Base-by-base conservation (phyloP, 148 eudicot species). In the Amaranthus cruentus region DNA sequence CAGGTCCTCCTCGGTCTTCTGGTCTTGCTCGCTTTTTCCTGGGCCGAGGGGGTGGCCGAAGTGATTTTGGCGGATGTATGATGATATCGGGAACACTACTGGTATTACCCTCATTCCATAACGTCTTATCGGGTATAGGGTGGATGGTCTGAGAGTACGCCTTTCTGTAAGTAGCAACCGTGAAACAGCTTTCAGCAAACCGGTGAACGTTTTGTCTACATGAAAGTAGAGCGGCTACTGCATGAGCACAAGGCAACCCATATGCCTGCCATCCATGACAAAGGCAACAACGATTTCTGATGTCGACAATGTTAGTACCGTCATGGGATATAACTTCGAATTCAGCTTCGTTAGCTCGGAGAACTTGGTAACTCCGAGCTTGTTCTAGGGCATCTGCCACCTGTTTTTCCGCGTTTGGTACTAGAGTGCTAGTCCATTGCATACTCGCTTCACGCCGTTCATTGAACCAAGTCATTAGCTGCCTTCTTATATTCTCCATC, bases 191-290 rank as follows among this genome's bases (percentile, higher is more conserved):
- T 82, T 90, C 96, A 7, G 92, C 71, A 70, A 87, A 90, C 53
- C 88, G 79, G 68, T 87, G 88, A 57, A 87, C 92, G 55, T 85
- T 90, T 76, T 88, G 96, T 73, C 92, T 81, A 55, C 96, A 90
- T 9, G 89, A 90, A 59, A 87, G 84, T 28, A 90, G 83, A 28
- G 92, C 96, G 0, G 92, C 89, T 47, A 85, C 92, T 14, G 96
- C 90, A 75, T 90, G 90, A 59, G 96, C 80, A 73, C 96, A 90
- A 0, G 96, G 92, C 68, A 90, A 72, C 28, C 96, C 92, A 52
- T 85, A 75, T 9, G 85, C 74, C 70, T 90, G 92, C 96, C 92
- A 90, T 63, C 89, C 84, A 6, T 86, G 80, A 77, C 96, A 90
- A 5, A 70, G 62, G 67, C 96, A 90, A 38, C 84, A 65, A 4